A percentile compares a stretch with the other conserved stretches of the same genome.
Conservation (phyloP, 139 green algal genomes). For the Volvox africanus region DNA sequence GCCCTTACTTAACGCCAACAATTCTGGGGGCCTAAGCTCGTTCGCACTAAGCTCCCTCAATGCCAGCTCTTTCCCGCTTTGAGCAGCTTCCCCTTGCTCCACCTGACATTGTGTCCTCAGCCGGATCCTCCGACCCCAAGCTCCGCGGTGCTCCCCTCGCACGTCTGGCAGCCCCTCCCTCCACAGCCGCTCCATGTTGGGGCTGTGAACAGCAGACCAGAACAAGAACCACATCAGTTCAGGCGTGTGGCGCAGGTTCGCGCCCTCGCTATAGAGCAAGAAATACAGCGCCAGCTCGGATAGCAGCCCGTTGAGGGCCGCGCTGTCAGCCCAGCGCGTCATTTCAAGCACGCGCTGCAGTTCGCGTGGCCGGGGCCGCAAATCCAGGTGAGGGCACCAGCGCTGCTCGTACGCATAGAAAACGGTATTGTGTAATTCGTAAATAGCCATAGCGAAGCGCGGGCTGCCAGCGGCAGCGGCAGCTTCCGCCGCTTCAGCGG, state of each 20-base stretch:
- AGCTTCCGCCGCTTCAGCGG: background rate
- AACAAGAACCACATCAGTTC: slow-evolving; percentile 85
- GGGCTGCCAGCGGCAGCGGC: background rate
- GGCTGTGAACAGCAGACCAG: slow-evolving; percentile 34
- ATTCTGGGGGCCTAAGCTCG: too few species aligned
- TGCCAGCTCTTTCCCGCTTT: too few species aligned
- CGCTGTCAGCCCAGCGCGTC: background rate
- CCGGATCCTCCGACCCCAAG: background rate
- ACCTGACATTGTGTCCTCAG: slow-evolving; percentile 19
- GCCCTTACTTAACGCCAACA: too few species aligned
- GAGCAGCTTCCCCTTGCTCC: background rate
- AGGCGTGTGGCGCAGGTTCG: slow-evolving; percentile 66
- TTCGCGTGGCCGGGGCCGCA: background rate
- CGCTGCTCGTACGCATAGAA: background rate
- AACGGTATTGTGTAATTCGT: slow-evolving; percentile 22
- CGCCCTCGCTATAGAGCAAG: slow-evolving; percentile 70
- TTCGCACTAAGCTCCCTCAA: too few species aligned
- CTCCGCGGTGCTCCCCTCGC: background rate
- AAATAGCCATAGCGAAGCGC: background rate
- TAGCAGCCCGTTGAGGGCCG: background rate
- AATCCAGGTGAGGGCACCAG: background rate
- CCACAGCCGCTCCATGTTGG: slow-evolving; percentile 2
- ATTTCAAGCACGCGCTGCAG: background rate
- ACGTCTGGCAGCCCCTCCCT: background rate
- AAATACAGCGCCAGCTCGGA: slow-evolving; percentile 78